A percentile compares a stretch with the other conserved stretches of the same genome.
phyloP scores from a whole-genome alignment of 208 protist species.

The Leishmania tropica region DNA sequence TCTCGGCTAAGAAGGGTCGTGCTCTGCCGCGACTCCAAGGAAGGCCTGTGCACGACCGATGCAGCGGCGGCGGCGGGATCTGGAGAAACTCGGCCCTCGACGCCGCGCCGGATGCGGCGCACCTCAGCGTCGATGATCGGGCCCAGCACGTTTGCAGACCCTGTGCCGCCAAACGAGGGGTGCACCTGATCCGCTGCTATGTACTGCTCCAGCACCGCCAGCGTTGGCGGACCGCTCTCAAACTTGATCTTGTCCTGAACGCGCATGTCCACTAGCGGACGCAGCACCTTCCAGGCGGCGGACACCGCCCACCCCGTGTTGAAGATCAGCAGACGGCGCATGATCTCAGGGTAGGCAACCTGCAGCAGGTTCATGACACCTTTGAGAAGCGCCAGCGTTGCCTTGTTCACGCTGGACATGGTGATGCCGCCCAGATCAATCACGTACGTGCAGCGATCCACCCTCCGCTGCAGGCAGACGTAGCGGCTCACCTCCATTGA shows the following conservation, averaged over 20 bases:
- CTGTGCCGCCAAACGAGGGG: slow-evolving; percentile 49
- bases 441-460: slow-evolving; percentile 75
- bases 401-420: slow-evolving; percentile 63
- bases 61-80: neutral
- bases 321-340: slow-evolving; percentile 74
- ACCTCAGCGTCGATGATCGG: slow-evolving; percentile 44
- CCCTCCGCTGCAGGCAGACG: slow-evolving; percentile 30
- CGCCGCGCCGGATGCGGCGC: slow-evolving; percentile 11
- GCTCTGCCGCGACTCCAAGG: neutral
- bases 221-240: slow-evolving; percentile 44
- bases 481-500: slow-evolving; percentile 71
- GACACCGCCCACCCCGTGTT: slow-evolving; percentile 81
- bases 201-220: slow-evolving; percentile 46
- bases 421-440: slow-evolving; percentile 70
- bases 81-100: neutral
- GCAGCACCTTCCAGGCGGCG: slow-evolving; percentile 79
- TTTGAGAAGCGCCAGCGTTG: slow-evolving; percentile 53
- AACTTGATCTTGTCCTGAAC: slow-evolving; percentile 87
- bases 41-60: neutral
- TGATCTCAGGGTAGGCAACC: slow-evolving; percentile 84
- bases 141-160: slow-evolving; percentile 34
- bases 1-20: slow-evolving; percentile 20
- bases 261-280: slow-evolving; percentile 64
- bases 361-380: slow-evolving; percentile 62
- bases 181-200: slow-evolving; percentile 57